Evolutionary conservation across 208 protist species (phyloP).

Genomic region (Sergeia podlipaevii): DNA sequence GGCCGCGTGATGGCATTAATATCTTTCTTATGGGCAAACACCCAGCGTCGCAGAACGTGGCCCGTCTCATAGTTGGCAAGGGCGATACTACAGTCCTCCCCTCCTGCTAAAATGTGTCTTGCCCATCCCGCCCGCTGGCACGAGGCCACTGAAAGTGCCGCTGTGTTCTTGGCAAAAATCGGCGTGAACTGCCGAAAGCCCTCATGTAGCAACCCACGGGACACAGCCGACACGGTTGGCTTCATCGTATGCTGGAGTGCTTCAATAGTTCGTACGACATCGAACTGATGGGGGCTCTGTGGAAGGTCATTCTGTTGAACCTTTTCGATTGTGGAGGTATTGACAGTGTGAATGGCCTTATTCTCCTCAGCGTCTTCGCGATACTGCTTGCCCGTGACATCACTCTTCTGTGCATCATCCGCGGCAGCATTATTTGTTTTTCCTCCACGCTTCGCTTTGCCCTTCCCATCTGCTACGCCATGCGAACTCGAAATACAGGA

Average conservation of each 20-base stretch:
- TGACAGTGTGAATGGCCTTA: too few relatives aligned
- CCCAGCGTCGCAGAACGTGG: slow-evolving; percentile 48
- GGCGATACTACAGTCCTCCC: slow-evolving; percentile 55
- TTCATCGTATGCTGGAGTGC: slow-evolving; percentile 50
- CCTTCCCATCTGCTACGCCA: too few relatives aligned
- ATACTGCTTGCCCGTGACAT: too few relatives aligned
- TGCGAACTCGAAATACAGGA: too few relatives aligned
- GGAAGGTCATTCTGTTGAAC: too few relatives aligned
- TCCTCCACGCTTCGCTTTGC: too few relatives aligned
- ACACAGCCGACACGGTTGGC: slow-evolving; percentile 33
- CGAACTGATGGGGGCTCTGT: neutral
- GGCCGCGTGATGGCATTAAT: slow-evolving; percentile 61
- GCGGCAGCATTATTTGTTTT: too few relatives aligned
- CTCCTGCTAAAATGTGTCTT: slow-evolving; percentile 41
- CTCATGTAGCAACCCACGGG: slow-evolving; percentile 18
- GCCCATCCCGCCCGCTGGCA: slow-evolving; percentile 40
- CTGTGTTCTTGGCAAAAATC: slow-evolving; percentile 25
- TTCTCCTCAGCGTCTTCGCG: too few relatives aligned
- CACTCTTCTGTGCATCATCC: too few relatives aligned
- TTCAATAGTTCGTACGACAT: slow-evolving; percentile 34
- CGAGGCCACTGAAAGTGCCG: slow-evolving; percentile 45
- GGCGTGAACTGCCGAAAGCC: slow-evolving; percentile 54
- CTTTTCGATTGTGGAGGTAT: too few relatives aligned
- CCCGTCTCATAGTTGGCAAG: slow-evolving; percentile 66
- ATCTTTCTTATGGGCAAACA: slow-evolving; percentile 43